These are phyloP conservation scores for Lycium ferocissimum DNA, from an alignment of 257 asterid species.

Conservation along the genomic window DNA sequence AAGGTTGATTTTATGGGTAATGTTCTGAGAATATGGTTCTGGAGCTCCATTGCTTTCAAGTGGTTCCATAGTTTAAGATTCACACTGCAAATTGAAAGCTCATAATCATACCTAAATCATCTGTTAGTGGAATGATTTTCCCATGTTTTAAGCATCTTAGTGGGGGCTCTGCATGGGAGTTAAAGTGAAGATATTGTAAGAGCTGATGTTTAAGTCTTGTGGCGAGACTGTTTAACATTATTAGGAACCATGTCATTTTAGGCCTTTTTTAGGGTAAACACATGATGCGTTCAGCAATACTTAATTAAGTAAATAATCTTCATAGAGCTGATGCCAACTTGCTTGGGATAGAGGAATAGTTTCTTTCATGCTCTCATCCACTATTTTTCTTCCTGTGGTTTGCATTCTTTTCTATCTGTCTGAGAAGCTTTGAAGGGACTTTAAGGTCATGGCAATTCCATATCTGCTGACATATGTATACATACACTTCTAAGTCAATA, in stretches of 20 bases:
- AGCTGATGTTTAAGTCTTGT: neutral
- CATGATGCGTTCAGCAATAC: constrained; percentile 2
- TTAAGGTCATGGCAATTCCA: neutral
- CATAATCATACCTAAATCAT: neutral
- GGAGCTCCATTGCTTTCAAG: neutral
- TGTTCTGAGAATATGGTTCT: neutral
- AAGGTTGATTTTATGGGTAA: constrained; percentile 19
- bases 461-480: neutral
- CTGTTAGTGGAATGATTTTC: neutral
- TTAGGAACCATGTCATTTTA: neutral
- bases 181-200: neutral
- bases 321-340: neutral
- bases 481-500: neutral
- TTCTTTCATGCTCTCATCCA: neutral
- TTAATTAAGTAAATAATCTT: neutral
- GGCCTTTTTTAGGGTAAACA: neutral
- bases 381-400: neutral
- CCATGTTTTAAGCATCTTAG: neutral
- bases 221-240: neutral
- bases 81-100: neutral
- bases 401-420: neutral
- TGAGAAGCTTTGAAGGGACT: neutral
- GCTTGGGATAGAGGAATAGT: neutral
- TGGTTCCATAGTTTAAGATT: neutral
- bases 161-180: neutral